Evolutionary conservation across 495 filamentous ascomycete genomes (phyloP), one percentile per base, ranked within the genome.

Genomic region (Penicillium daleae): DNA sequence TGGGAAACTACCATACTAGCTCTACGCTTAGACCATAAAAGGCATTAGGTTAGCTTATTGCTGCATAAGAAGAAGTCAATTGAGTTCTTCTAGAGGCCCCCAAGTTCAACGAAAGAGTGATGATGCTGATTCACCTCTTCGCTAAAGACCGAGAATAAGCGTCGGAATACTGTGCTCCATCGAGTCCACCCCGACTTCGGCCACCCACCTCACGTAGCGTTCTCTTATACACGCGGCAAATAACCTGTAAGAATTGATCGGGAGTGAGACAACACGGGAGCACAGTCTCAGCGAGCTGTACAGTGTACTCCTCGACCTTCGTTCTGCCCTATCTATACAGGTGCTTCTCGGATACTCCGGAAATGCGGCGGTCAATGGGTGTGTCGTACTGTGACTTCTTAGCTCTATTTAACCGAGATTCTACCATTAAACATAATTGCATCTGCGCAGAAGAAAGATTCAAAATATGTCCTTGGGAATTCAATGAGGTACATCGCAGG

Each of bases 131-230:
- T 52, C 29, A 22, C 31, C 2, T n/a, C 17, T 19, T 24, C 4
- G 31, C n/a, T 24, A 2, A 24, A 35, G 17, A 33, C 51, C 29
- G 51, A 15, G 15, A 54, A 33, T 33, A 37, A 54, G 29, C 51
- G 51, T 37, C 51, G 51, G 51, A 54, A 24, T 54, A 54, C 51
- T 54, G 51, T 54, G 51, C 51, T 54, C 51, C 51, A 22, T 32
- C 17, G 13, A 22, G 15, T 56, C 26, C 26, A 31, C 49, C 26
- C 24, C 49, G 29, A 27, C 24, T n/a, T 52, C 24, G 29, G 49
- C 29, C 7, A 52, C 31, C 49, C 29, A 32, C 24, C 29, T 2
- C 1, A 52, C 10, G 49, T 52, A 52, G 6, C 26, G 31, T 52
- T 52, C 15, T 22, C 6, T 52, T 32, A 21, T 31, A 52, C 26